A percentile compares a stretch with the other conserved stretches of the same genome.
Evolutionary conservation across 192 early-diverging fungal genomes (phyloP).

Genomic region (Obelidium mucronatum): DNA sequence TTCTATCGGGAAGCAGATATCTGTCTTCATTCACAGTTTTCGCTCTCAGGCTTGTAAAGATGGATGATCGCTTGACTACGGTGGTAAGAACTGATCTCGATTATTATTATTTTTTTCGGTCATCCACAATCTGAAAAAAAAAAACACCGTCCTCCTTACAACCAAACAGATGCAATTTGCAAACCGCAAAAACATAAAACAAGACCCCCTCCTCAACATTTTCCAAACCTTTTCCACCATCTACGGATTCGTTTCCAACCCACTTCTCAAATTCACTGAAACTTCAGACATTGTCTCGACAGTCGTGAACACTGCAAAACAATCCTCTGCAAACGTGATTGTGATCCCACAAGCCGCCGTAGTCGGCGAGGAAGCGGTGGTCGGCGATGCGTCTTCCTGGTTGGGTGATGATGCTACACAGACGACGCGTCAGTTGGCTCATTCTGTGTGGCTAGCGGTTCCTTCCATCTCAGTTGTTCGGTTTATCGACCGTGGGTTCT

Average conservation of each 20-base stretch:
- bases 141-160: background rate
- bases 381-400: background rate
- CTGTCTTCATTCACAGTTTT: slow-evolving; percentile 11
- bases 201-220: slow-evolving; percentile 25
- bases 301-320: slow-evolving; percentile 10
- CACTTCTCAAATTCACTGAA: slow-evolving; percentile 13
- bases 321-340: slow-evolving; percentile 1
- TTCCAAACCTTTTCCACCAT: slow-evolving; percentile 31
- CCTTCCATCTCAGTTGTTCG: background rate
- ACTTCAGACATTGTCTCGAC: background rate
- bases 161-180: slow-evolving; percentile 9
- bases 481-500: slow-evolving; percentile 23
- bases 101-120: background rate
- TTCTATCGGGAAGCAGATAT: background rate
- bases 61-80: slow-evolving; percentile 23
- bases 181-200: background rate
- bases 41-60: background rate
- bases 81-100: slow-evolving; percentile 16
- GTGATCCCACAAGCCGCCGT: slow-evolving; percentile 19
- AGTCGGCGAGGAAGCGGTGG: background rate
- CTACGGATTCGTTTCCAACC: background rate
- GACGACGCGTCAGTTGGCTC: background rate
- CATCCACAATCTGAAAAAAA: no score
- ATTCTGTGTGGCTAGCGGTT: background rate
- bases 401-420: slow-evolving; percentile 1